Evolutionary conservation across 2,329 filamentous ascomycete genomes (phyloP).

Genomic region (Pestalotiopsis sp.): DNA sequence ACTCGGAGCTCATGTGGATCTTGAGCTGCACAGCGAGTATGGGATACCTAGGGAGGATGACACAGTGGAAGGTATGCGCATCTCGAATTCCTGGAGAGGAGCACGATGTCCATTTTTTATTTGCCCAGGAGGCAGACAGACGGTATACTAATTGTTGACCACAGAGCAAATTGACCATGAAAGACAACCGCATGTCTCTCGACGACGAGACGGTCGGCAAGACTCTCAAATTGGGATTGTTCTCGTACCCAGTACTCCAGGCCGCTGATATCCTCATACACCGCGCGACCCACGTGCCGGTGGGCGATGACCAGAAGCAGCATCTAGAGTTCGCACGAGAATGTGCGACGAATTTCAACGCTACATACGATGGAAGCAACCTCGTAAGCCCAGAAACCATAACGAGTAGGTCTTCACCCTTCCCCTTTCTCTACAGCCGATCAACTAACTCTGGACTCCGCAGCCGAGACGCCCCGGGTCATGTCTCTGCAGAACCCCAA

Average conservation of each 20-base stretch:
- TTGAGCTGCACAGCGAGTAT: conserved; percentile 88
- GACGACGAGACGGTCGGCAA: conserved; percentile 54
- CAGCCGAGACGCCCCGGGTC: conserved; percentile 78
- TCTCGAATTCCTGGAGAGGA: background rate
- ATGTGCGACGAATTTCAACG: conserved; percentile 85
- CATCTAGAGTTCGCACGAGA: conserved; percentile 93
- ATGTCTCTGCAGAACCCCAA: conserved; percentile 84
- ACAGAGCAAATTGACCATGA: conserved; percentile 73
- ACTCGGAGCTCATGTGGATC: conserved; percentile 96
- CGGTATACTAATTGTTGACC: background rate
- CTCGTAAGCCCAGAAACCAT: conserved; percentile 71
- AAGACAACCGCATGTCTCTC: conserved; percentile 59
- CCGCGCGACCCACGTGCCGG: conserved; percentile 89
- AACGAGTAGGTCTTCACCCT: conserved; percentile 56
- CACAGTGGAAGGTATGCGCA: conserved; percentile 85
- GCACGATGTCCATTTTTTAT: background rate
- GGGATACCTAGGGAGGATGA: conserved; percentile 97
- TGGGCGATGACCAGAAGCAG: conserved; percentile 93
- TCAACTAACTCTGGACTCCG: background rate
- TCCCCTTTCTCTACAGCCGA: background rate
- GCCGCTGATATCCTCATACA: conserved; percentile 93
- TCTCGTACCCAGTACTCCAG: conserved; percentile 94
- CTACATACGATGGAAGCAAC: conserved; percentile 63
- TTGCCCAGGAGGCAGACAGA: background rate
- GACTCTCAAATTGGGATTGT: conserved; percentile 81